phyloP scores from a whole-genome alignment of 1,284 basidiomycete genomes.

The Pseudozyma sp. region DNA sequence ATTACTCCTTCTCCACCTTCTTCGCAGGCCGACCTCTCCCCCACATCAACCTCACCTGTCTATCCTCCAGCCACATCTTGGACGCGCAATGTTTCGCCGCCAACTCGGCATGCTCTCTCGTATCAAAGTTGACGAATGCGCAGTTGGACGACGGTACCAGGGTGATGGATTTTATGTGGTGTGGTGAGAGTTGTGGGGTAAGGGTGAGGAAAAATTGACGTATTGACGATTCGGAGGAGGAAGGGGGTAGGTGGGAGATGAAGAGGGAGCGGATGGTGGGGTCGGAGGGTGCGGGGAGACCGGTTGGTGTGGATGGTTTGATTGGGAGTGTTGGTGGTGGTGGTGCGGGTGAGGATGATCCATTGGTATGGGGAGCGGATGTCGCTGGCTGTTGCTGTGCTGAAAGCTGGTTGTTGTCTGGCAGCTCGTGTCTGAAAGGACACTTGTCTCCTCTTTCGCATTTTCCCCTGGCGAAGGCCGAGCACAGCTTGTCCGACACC shows the following conservation, averaged over 20 bases:
- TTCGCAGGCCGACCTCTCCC: constrained; percentile 70
- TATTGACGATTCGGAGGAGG: constrained; percentile 80
- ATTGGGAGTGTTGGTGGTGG: constrained; percentile 86
- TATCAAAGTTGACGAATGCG: constrained; percentile 94
- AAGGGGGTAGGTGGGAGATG: constrained; percentile 82
- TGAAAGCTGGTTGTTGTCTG: constrained; percentile 61
- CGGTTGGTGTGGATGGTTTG: constrained; percentile 79
- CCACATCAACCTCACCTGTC: constrained; percentile 84
- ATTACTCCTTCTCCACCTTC: constrained; percentile 8
- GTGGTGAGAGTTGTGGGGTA: constrained; percentile 67
- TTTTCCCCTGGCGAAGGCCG: constrained; percentile 94
- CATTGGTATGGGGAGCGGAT: constrained; percentile 72
- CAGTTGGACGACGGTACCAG: constrained; percentile 72
- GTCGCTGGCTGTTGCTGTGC: constrained; percentile 70
- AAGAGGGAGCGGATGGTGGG: constrained; percentile 86
- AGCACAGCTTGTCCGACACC: constrained; percentile 80
- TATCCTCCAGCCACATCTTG: constrained; percentile 85
- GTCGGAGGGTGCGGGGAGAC: constrained; percentile 90
- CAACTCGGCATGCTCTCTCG: constrained; percentile 81
- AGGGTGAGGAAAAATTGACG: constrained; percentile 77
- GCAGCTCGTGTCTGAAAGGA: constrained; percentile 93
- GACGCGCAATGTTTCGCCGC: constrained; percentile 87
- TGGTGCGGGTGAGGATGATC: constrained; percentile 69
- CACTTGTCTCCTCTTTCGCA: constrained; percentile 91
- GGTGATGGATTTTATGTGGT: constrained; percentile 74